Percentiles rank a stretch among this genome's conserved stretches.
These are phyloP conservation scores for Colletotrichum sidae DNA, from an alignment of 2,329 filamentous ascomycete species.

Conservation along the genomic window DNA sequence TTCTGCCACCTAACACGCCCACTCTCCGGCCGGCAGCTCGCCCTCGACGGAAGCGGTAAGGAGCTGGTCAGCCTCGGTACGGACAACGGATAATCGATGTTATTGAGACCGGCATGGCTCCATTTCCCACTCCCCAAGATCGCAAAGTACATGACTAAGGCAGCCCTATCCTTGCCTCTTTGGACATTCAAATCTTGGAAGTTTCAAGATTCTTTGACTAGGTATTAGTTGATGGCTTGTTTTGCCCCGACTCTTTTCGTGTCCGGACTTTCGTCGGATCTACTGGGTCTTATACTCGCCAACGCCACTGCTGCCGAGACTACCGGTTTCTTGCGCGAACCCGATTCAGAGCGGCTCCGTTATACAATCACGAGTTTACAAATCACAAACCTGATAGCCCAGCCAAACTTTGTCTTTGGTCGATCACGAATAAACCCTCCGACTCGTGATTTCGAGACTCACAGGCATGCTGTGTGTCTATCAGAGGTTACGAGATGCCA, in stretches of 20 bases:
- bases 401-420: too few relatives aligned
- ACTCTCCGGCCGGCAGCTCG: not conserved
- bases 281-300: not conserved
- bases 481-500: slow-evolving; percentile 19
- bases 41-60: not conserved
- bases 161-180: slow-evolving; percentile 3
- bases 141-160: slow-evolving; percentile 17
- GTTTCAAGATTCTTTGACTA: slow-evolving; percentile 12
- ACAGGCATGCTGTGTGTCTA: not conserved
- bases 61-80: not conserved
- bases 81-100: not conserved
- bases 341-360: too few relatives aligned
- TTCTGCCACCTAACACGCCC: not conserved
- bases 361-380: too few relatives aligned
- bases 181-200: slow-evolving; percentile 10
- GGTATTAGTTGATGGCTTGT: not conserved
- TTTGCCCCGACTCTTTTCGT: not conserved
- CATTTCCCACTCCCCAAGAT: slow-evolving; percentile 14
- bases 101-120: slow-evolving; percentile 17
- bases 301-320: not conserved
- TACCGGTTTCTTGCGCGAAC: too few relatives aligned
- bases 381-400: too few relatives aligned
- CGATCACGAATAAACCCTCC: not conserved
- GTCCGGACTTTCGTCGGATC: slow-evolving; percentile 1
- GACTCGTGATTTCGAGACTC: not conserved